A percentile compares a stretch with the other conserved stretches of the same genome.
These are phyloP conservation scores for Leishmania braziliensis DNA, from an alignment of 208 protist species.

Conservation along the genomic window DNA sequence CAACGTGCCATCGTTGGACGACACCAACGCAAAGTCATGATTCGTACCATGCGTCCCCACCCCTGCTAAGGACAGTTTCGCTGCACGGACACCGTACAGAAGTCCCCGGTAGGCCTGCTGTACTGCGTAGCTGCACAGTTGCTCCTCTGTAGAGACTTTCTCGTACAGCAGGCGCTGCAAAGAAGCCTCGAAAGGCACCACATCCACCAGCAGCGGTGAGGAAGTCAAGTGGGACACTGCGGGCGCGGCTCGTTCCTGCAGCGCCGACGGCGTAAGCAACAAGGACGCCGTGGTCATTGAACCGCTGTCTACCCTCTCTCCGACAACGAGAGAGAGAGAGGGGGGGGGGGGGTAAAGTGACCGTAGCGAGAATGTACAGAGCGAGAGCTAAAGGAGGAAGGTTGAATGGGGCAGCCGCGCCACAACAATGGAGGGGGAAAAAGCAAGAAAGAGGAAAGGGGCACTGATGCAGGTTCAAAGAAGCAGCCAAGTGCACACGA, in stretches of 20 bases:
- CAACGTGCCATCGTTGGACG: not conserved
- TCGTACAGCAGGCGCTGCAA: constrained; percentile 63
- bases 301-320: not conserved
- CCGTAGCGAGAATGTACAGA: not conserved
- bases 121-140: constrained; percentile 70
- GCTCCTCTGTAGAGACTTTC: constrained; percentile 55
- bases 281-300: constrained; percentile 8
- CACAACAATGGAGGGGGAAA: not conserved
- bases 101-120: constrained; percentile 73
- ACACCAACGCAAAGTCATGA: not conserved
- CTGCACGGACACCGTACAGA: constrained; percentile 43
- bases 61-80: constrained; percentile 4
- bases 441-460: not conserved
- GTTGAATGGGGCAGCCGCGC: not conserved
- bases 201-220: constrained; percentile 34
- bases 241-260: not conserved
- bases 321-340: not conserved
- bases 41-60: too few species aligned
- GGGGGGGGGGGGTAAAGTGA: not conserved
- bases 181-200: constrained; percentile 57
- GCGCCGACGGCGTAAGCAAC: constrained; percentile 3
- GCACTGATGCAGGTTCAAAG: not conserved
- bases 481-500: not conserved
- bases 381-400: not conserved
- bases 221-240: not conserved